Base-by-base conservation (phyloP, 352 stramenopile species). In the Globisporangium carolinianum region DNA sequence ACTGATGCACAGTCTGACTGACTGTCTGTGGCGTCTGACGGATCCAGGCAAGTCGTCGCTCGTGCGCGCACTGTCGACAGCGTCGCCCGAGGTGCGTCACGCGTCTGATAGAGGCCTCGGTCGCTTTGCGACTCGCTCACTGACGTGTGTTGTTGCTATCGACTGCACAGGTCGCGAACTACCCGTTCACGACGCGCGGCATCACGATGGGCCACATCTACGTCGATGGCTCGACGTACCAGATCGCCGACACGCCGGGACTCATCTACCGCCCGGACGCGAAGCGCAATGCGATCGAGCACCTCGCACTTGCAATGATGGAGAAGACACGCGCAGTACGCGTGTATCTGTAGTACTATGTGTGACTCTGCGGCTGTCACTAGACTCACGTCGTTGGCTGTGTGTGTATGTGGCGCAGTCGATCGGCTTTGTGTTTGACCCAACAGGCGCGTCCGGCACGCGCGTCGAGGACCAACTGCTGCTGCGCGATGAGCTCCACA, bases 191-290 rank as follows among this genome's bases (percentile, higher is more conserved):
- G 37, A 95, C 85, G 12, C 77, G 85, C 17, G 85, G 83, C 41
- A 92, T 95, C 53, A 93, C 85, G 7, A 93, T 95, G 76, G 85
- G 85, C 3, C 85, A 95, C 56, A 86, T 95, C 56, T 94, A 89
- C 58, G 79, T 93, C 32, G 71, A 92, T 42, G 83, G 83, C 43
- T 75, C 84, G 49, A 85, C 85, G 15, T 92, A 89, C 51, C 85
- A 94, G 85, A 92, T 95, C 18, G 85, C 83, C 6, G 85, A 95
- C 57, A 93, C 83, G 1, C 80, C 80, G 10, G 80, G 80, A 45
- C 61, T 91, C 49, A 78, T 91, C 58, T 87, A 74, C 48, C 76
- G 80, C 35, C 69, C 80, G 2, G 75, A 91, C 45, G 64, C 73
- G 47, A 79, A 71, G 53, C 76, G 80, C 47, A 91, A 91, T 49